Percentiles rank a stretch among this genome's conserved stretches.
Evolutionary conservation across 768 basidiomycete species (phyloP).

Genomic region (Amanita thiersii): DNA sequence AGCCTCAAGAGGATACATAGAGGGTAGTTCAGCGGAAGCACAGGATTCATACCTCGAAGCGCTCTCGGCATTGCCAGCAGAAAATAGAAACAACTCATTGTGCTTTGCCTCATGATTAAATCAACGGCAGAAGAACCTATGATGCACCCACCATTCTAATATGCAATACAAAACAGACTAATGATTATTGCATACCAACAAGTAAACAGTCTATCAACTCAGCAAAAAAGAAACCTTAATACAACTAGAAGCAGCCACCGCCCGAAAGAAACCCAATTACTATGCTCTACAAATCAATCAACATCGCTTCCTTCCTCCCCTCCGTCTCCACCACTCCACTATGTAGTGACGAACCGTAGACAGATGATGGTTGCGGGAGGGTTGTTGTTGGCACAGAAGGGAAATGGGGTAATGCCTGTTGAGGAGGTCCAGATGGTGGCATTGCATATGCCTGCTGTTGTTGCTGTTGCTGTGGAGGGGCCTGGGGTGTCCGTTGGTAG

Average conservation of each 20-base stretch:
- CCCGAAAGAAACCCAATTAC: no score
- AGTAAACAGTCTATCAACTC: background rate
- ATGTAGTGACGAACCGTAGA: constrained; percentile 42
- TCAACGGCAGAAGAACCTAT: no score
- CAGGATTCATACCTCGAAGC: no score
- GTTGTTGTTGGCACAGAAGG: constrained; percentile 54
- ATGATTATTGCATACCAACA: no score
- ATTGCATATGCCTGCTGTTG: constrained; percentile 15
- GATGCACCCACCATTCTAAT: no score
- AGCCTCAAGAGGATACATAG: no score
- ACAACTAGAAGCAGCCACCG: background rate
- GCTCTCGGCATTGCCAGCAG: no score
- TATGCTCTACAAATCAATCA: constrained; percentile 39
- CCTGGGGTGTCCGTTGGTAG: constrained; percentile 2
- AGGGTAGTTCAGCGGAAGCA: no score
- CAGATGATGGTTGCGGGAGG: constrained; percentile 41
- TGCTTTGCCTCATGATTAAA: no score
- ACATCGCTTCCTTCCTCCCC: constrained; percentile 55
- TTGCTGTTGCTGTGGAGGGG: constrained; percentile 15
- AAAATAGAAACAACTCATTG: no score
- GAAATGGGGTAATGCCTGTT: constrained; percentile 46
- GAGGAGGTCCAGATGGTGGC: constrained; percentile 18
- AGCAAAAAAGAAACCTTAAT: background rate
- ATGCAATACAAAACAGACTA: no score
- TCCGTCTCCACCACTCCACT: constrained; percentile 45